Evolutionary conservation across 768 basidiomycete genomes (phyloP).

Genomic region (Serpula lacrymans): DNA sequence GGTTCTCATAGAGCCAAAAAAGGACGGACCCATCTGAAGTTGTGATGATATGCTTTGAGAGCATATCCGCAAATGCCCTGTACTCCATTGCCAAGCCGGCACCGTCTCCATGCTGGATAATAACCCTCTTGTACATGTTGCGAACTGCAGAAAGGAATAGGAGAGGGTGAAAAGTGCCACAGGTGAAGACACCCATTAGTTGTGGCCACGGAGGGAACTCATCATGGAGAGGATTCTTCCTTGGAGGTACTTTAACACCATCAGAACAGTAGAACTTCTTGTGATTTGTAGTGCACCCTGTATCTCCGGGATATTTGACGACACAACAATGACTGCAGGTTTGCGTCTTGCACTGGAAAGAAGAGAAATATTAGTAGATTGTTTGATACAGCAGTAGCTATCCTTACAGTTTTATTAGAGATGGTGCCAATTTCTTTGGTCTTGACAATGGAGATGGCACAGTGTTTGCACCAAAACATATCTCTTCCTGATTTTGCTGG

Average conservation of each 20-base stretch:
- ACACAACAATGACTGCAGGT: constrained; percentile 8
- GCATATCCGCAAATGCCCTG: too few relatives aligned
- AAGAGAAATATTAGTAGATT: too few relatives aligned
- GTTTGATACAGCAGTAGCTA: constrained; percentile 1
- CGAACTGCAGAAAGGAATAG: too few relatives aligned
- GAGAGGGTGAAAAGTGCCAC: too few relatives aligned
- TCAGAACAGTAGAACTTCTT: constrained; percentile 1
- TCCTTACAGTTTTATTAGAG: too few relatives aligned
- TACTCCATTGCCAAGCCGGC: too few relatives aligned
- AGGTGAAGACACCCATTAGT: constrained; percentile 7
- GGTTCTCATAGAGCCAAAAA: too few relatives aligned
- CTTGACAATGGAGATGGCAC: not conserved
- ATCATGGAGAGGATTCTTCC: constrained; percentile 2
- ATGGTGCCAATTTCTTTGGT: not conserved
- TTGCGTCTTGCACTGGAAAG: not conserved
- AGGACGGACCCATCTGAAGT: too few relatives aligned
- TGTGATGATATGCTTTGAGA: too few relatives aligned
- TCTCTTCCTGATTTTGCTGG: constrained; percentile 2
- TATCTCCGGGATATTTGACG: constrained; percentile 13
- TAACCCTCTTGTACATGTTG: too few relatives aligned
- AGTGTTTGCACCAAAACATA: constrained; percentile 12
- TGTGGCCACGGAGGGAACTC: constrained; percentile 5
- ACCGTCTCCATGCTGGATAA: too few relatives aligned
- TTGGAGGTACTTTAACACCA: too few relatives aligned
- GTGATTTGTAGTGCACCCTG: constrained; percentile 9